Conservation (phyloP, 208 protist species). For the Sergeia podlipaevii region DNA sequence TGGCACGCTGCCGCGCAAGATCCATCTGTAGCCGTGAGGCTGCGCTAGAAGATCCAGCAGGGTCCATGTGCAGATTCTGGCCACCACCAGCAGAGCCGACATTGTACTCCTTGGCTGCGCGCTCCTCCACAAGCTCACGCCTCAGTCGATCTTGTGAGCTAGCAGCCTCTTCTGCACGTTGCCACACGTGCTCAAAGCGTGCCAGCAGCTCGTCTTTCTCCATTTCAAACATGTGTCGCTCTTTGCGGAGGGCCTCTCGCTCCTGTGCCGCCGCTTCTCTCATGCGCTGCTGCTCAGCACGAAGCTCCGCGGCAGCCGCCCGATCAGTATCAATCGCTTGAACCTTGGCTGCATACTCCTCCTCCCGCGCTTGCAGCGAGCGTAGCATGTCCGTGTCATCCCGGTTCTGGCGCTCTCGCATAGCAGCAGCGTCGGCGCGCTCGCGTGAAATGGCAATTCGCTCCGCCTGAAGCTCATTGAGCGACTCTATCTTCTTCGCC, state of each 20-base stretch:
- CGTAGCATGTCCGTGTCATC: constrained; percentile 73
- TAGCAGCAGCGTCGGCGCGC: constrained; percentile 61
- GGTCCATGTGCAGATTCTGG: constrained; percentile 4
- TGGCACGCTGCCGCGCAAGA: constrained; percentile 72
- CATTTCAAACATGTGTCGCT: constrained; percentile 74
- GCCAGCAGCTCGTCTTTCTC: constrained; percentile 73
- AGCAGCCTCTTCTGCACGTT: constrained; percentile 63
- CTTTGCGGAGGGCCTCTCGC: constrained; percentile 53
- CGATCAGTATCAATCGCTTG: constrained; percentile 68
- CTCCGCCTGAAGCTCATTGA: constrained; percentile 77
- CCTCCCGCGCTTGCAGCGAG: constrained; percentile 67
- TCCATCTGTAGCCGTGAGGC: constrained; percentile 74
- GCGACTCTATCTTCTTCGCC: constrained; percentile 59
- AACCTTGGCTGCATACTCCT: constrained; percentile 60
- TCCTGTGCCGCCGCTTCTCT: constrained; percentile 43
- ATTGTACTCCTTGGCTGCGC: constrained; percentile 11
- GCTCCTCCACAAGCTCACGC: constrained; percentile 38
- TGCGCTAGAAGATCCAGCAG: constrained; percentile 1
- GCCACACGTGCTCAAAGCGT: constrained; percentile 62
- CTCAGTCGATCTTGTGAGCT: constrained; percentile 51
- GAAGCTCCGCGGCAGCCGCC: constrained; percentile 39
- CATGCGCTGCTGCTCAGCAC: constrained; percentile 50
- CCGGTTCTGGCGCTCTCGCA: constrained; percentile 71
- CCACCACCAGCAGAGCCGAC: background rate
- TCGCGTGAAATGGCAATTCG: constrained; percentile 61